phyloP scores from a whole-genome alignment of 1,139 yeast genomes.

The Taphrina betulina region DNA sequence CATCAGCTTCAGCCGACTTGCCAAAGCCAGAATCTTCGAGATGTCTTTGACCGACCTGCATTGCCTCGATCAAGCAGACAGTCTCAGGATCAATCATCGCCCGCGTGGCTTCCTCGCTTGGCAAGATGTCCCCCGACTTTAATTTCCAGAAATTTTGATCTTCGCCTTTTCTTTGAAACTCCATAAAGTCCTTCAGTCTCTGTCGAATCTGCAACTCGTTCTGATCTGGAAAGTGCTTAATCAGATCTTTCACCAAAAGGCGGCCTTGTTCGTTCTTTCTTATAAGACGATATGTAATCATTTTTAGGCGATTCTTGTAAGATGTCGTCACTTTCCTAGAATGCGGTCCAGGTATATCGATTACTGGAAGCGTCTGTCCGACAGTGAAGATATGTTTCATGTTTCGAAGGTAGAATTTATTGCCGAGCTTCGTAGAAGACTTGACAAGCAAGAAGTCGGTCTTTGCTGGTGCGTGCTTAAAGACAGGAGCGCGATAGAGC shows the following conservation, averaged over 20 bases:
- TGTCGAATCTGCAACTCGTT: slow-evolving; percentile 97
- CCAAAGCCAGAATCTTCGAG: slow-evolving; percentile 70
- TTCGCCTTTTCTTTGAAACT: slow-evolving; percentile 88
- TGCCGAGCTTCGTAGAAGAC: slow-evolving; percentile 55
- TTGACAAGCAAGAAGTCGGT: slow-evolving; percentile 83
- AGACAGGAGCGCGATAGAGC: slow-evolving; percentile 89
- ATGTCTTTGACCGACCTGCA: slow-evolving; percentile 88
- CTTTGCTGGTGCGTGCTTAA: slow-evolving; percentile 71
- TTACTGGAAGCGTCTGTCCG: slow-evolving; percentile 91
- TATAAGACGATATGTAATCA: slow-evolving; percentile 88
- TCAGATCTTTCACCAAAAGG: slow-evolving; percentile 80
- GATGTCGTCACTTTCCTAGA: slow-evolving; percentile 94
- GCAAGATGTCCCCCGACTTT: slow-evolving; percentile 68
- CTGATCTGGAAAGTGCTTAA: slow-evolving; percentile 93
- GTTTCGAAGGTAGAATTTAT: slow-evolving; percentile 60
- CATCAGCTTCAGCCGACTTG: slow-evolving; percentile 48
- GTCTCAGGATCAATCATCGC: slow-evolving; percentile 94
- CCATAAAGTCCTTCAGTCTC: slow-evolving; percentile 95
- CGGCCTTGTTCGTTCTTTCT: slow-evolving; percentile 74
- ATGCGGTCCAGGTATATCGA: slow-evolving; percentile 96
- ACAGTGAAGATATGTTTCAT: slow-evolving; percentile 76
- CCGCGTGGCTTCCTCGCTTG: slow-evolving; percentile 74
- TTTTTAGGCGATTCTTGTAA: slow-evolving; percentile 81
- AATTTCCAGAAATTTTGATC: slow-evolving; percentile 97
- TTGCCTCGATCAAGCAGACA: slow-evolving; percentile 77